phyloP scores from a whole-genome alignment of 225 moss, liverwort and hornwort species.

The Climacium dendroides region DNA sequence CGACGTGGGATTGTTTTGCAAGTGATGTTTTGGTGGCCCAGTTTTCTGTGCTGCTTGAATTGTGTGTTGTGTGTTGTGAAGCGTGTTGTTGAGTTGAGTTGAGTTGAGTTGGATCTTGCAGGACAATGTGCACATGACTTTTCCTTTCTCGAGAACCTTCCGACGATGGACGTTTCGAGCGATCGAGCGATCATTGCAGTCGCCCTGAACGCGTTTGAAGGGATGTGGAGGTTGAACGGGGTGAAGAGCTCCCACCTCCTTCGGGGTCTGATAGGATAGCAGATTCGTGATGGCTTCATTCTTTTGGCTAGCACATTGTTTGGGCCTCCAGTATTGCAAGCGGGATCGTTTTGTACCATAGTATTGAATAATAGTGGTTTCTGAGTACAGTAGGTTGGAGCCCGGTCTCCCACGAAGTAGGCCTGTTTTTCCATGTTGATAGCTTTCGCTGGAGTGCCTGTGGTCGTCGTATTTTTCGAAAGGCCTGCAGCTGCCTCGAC shows the following conservation, averaged over 20 bases:
- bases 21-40: neutral
- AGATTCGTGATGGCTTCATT: conserved; percentile 25
- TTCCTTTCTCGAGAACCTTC: neutral
- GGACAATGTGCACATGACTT: neutral
- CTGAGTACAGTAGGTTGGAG: conserved; percentile 4
- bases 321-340: conserved; percentile 31
- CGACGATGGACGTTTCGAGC: neutral
- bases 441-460: neutral
- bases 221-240: neutral
- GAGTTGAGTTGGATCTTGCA: neutral
- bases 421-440: conserved; percentile 1
- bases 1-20: neutral
- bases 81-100: neutral
- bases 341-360: conserved; percentile 44
- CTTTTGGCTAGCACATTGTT: conserved; percentile 42
- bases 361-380: conserved; percentile 33
- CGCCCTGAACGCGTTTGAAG: neutral
- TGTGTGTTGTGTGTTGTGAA: neutral
- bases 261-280: conserved; percentile 10
- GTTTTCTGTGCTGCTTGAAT: neutral
- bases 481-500: neutral
- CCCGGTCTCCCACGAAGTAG: neutral
- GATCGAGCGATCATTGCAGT: neutral
- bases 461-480: neutral
- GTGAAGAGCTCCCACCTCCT: neutral